phyloP scores from a whole-genome alignment of 2,329 filamentous ascomycete genomes.

The Diaporthe vaccinii region DNA sequence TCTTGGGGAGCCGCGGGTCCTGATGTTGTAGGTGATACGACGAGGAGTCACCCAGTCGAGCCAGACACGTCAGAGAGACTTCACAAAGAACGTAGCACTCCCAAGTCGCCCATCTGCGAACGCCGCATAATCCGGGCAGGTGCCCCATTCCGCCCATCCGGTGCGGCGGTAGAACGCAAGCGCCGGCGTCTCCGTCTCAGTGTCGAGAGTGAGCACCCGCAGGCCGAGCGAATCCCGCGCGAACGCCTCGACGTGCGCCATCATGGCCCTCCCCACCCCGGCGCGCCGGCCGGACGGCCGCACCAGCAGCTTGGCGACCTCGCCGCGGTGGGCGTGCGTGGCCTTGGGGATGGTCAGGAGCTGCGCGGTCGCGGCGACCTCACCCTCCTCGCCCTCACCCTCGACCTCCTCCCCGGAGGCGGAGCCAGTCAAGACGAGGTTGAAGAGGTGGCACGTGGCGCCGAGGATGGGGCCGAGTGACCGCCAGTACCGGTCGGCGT shows the following conservation, averaged over 20 bases:
- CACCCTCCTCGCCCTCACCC: neutral
- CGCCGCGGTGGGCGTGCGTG: constrained; percentile 47
- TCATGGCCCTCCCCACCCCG: constrained; percentile 44
- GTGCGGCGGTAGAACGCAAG: constrained; percentile 45
- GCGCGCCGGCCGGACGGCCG: constrained; percentile 43
- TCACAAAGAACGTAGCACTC: constrained; percentile 45
- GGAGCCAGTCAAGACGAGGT: constrained; percentile 33
- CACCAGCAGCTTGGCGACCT: constrained; percentile 49
- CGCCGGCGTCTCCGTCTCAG: constrained; percentile 45
- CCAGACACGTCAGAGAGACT: constrained; percentile 18
- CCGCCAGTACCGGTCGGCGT: constrained; percentile 44
- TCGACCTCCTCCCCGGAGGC: neutral
- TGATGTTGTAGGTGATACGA: constrained; percentile 4
- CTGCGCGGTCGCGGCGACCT: constrained; percentile 46
- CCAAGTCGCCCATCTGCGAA: constrained; percentile 43
- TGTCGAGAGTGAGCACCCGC: constrained; percentile 48
- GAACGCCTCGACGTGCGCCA: constrained; percentile 45
- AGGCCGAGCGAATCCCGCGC: constrained; percentile 41
- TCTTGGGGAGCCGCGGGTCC: constrained; percentile 6
- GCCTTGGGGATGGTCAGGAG: constrained; percentile 44
- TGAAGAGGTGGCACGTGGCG: constrained; percentile 40
- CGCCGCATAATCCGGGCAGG: constrained; percentile 46
- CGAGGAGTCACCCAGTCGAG: neutral
- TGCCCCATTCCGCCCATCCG: constrained; percentile 48
- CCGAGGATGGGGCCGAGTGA: constrained; percentile 37